phyloP scores from a whole-genome alignment of 768 basidiomycete species.

The Suillus discolor region DNA sequence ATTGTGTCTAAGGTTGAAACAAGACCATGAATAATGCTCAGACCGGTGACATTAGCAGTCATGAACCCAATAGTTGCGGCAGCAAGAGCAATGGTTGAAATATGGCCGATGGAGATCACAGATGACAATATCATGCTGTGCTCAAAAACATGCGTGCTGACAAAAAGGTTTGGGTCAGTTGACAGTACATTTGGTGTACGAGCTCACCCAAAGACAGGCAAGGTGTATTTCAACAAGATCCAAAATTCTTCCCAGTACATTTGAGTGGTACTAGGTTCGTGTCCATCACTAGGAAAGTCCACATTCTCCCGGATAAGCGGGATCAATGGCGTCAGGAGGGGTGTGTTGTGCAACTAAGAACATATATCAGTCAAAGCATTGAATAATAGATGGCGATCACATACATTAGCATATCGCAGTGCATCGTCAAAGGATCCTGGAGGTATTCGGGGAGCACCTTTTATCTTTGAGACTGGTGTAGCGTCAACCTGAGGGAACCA shows the following conservation, averaged over 20 bases:
- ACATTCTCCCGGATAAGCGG: slow-evolving; percentile 38
- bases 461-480: too few relatives aligned
- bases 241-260: slow-evolving; percentile 57
- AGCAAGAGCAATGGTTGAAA: slow-evolving; percentile 88
- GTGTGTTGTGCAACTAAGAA: slow-evolving; percentile 23
- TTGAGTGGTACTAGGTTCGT: slow-evolving; percentile 27
- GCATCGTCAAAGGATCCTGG: too few relatives aligned
- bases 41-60: slow-evolving; percentile 60
- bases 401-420: too few relatives aligned
- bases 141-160: slow-evolving; percentile 81
- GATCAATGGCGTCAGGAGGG: slow-evolving; percentile 30
- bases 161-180: not conserved
- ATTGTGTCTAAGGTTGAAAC: slow-evolving; percentile 89
- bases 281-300: slow-evolving; percentile 23
- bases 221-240: slow-evolving; percentile 63
- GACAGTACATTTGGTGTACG: not conserved
- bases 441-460: too few relatives aligned
- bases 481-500: too few relatives aligned
- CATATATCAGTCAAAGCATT: too few relatives aligned
- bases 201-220: slow-evolving; percentile 75
- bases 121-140: slow-evolving; percentile 85
- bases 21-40: slow-evolving; percentile 82
- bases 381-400: too few relatives aligned
- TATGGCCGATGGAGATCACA: slow-evolving; percentile 89
- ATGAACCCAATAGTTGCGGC: slow-evolving; percentile 76